Evolutionary conservation across 108 stramenopile species (phyloP), one percentile per base, ranked within the genome.

Genomic region (Skeletonema grethae): DNA sequence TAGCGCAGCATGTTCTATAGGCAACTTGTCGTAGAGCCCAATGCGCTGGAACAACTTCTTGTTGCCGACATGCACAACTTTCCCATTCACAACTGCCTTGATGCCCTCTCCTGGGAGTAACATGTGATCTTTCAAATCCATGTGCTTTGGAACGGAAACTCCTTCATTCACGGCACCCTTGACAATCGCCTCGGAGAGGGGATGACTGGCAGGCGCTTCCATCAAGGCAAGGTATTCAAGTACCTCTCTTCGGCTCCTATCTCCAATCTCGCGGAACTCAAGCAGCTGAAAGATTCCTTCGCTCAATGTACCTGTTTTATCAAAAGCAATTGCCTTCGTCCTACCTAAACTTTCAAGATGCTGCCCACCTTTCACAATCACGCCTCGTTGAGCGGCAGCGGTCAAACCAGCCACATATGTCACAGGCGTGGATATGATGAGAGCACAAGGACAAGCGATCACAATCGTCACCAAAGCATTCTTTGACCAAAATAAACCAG

Each of bases 361-460:
- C 15, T 85, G 75, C 15, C 91, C 92, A 28, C 94, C 93, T 70
- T 92, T 91, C 36, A 95, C 69, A 20, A 97, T 35, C n/a, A 97
- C 77, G 22, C 96, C 94, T 31, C 67, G 73, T 70, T 93, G 89
- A 12, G 96, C 94, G 10, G 89, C 83, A 12, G 88, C 87, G 8
- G 94, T 93, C 7, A 97, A 58, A 34, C 88, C 94, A 22, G 93
- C 90, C 12, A 92, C 93, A 71, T 92, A 91, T 5, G 86, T 70
- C 7, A 97, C 90, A 35, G 96, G 96, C 9, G 96, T 92, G 18
- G 86, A 83, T 39, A 95, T 94, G 57, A 94, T 91, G 43, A 97
- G 79, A 10, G 96, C 94, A 63, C 96, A 91, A 20, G 90, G 90
- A 48, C 90, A 91, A 11, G 90, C 88, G 63, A 91, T 73, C 2